Base-by-base conservation (phyloP, 1,139 yeast genomes). In the Waltiozyma sp. region DNA sequence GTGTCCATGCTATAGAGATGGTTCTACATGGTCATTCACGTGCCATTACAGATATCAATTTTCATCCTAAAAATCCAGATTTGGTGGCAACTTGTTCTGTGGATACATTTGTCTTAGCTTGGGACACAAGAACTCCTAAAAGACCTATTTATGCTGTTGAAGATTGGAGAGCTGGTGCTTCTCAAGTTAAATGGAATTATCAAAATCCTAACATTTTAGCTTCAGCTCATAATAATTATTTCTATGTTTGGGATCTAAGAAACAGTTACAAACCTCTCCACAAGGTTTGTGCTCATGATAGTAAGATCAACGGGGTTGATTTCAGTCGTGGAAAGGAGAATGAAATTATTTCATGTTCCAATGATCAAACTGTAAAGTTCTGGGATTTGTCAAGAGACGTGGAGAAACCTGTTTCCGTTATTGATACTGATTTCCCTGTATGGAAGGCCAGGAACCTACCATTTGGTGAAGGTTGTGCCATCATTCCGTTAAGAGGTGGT, bases 11-110 rank as follows among this genome's bases (percentile, higher is more conserved):
- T 10, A 83, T 91, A 42, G 85, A 84, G 47, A 84, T 82, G 56
- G 89, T 87, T 5, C 67, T 91, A 35, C 98, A 91, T 59, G 82
- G 85, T 21, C 98, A 91, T 59, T 75, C 82, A 2, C 69, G 98
- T 44, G 98, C 98, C 2, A 89, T 91, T 36, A 87, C 98, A 3
- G 98, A 91, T 63, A 87, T 91, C 47, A 87, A 89, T 59, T 91
- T 89, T 68, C 95, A 86, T 57, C 91, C 94, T 2, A 72, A 72
- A 31, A 80, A 85, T 52, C 96, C 96, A 0, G 95, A 89, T 56
- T 58, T 86, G n/a, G 61, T 91, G 28, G 96, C 96, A 0, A 91
- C 97, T 0, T 88, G 96, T 57, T 82, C 95, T 0, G 84, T 91
- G 19, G 98, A 91, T 57, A 82, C 96, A 0, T 83, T 77, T 57